Evolutionary conservation across 2,329 filamentous ascomycete species (phyloP), one percentile per base, ranked within the genome.

Genomic region (Neonectria ditissima): DNA sequence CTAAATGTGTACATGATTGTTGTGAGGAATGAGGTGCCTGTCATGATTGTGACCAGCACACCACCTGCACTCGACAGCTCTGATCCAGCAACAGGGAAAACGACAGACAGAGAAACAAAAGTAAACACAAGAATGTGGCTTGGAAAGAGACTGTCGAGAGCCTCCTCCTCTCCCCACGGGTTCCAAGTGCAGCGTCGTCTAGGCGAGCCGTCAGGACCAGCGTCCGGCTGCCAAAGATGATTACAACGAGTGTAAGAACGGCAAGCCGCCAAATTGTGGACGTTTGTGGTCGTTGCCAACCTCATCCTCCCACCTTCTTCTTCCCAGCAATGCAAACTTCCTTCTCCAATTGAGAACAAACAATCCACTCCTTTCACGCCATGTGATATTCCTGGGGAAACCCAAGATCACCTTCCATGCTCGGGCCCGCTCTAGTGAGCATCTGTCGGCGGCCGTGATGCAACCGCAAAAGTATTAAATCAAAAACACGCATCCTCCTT

Each of bases 221-320:
- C 74, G 77, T 69, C 75, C 74, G 75, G 72, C 76, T 71, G 73
- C 76, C 74, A 68, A 71, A 74, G 74, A 74, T 66, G 77, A 84
- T 83, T 83, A 84, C 80, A 84, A 86, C 80, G 82, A 84, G 78
- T 76, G 83, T 85, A 84, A 81, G 79, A 82, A 83, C 71, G 70
- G 74, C 75, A 80, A 76, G 75, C 77, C 67, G 64, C 74, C 74
- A 70, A 65, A 32, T 59, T 62, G 58, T 67, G 54, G 65, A 65
- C 66, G 66, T 73, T 65, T 55, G n/a, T 71, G 68, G 72, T 75
- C 68, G 68, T 68, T 61, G 64, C 62, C 65, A 65, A 73, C 69
- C 71, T 65, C 63, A 55, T 66, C 65, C 60, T 62, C 59, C 59
- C 56, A 56, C 64, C 60, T 64, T 61, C 56, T 24, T 59, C 41